These are phyloP conservation scores for Nitzschia inconspicua DNA, from an alignment of 108 stramenopile species.

Conservation along the genomic window DNA sequence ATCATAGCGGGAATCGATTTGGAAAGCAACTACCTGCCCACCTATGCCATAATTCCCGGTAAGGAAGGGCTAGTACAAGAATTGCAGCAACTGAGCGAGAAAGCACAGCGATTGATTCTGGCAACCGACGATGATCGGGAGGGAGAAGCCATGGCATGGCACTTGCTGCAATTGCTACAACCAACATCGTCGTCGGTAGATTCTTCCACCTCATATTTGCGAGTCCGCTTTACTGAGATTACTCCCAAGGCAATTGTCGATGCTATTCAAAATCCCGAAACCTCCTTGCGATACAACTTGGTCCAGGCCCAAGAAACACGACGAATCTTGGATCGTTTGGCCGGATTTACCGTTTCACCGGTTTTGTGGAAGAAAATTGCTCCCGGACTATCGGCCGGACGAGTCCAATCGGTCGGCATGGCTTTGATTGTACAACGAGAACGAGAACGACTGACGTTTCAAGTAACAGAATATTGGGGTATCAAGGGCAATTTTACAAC, in stretches of 20 bases:
- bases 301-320: constrained; percentile 80
- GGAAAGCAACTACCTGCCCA: constrained; percentile 48
- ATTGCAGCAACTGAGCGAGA: constrained; percentile 12
- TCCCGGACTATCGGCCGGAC: constrained; percentile 78
- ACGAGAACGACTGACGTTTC: constrained; percentile 59
- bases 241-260: constrained; percentile 45
- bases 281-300: constrained; percentile 36
- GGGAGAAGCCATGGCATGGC: constrained; percentile 90
- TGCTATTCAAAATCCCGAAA: constrained; percentile 33
- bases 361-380: constrained; percentile 77
- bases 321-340: constrained; percentile 61
- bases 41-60: constrained; percentile 43
- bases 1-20: constrained; percentile 56
- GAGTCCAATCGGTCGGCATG: constrained; percentile 75
- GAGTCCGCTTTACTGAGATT: constrained; percentile 82
- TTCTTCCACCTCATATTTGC: constrained; percentile 20
- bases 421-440: constrained; percentile 63
- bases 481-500: constrained; percentile 38
- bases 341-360: constrained; percentile 75
- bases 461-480: constrained; percentile 55
- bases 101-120: constrained; percentile 46
- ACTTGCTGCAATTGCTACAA: constrained; percentile 51
- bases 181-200: not conserved
- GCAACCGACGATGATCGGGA: constrained; percentile 90
- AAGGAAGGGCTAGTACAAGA: constrained; percentile 39